Base-by-base conservation (phyloP, 495 filamentous ascomycete genomes). In the Annulohypoxylon nitens region DNA sequence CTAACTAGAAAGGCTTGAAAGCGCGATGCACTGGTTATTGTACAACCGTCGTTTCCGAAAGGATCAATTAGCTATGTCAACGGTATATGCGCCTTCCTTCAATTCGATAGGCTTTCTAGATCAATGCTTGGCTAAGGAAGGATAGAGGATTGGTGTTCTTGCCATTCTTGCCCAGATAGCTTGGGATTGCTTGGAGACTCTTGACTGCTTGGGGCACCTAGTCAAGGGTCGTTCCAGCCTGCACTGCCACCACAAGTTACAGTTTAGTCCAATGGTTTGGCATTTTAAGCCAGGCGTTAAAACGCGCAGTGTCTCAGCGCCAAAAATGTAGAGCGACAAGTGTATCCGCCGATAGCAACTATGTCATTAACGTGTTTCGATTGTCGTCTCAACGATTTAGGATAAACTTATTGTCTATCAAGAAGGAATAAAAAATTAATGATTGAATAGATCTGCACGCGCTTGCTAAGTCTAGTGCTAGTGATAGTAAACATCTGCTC, bases 221-320 rank as follows among this genome's bases (percentile, higher is more conserved):
- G 20, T 23, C 45, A 51, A 51, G 48, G 48, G 23, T 51, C 20
- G 48, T 26, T 54, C 23, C 43, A 47, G 43, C 16, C n/a, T 54
- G 50, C 50, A 54, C 50, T 30, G 50, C 50, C 50, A 54, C 50
- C 50, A 54, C 25, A 33, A 54, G 25, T 54, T 30, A 33, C 25
- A 54, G 23, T 54, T 9, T 16, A 30, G 25, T 54, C 50, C 50
- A 54, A 57, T 57, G n/a, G 53, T 36, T 57, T 57, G 20, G 53
- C n/a, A 57, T 57, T 57, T 11, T 37, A 16, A 33, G 30, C 53
- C 16, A 20, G 33, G 53, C 53, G 53, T 37, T 20, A 57, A 57
- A 57, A 57, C 53, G 53, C 53, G 53, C 16, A 57, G 8, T 57
- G 53, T 57, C 53, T 16, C 53, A 57, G 30, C 26, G 30, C 53